A percentile compares a stretch with the other conserved stretches of the same genome.
phyloP scores from a whole-genome alignment of 2,329 filamentous ascomycete species.

The Colletotrichum lentis region DNA sequence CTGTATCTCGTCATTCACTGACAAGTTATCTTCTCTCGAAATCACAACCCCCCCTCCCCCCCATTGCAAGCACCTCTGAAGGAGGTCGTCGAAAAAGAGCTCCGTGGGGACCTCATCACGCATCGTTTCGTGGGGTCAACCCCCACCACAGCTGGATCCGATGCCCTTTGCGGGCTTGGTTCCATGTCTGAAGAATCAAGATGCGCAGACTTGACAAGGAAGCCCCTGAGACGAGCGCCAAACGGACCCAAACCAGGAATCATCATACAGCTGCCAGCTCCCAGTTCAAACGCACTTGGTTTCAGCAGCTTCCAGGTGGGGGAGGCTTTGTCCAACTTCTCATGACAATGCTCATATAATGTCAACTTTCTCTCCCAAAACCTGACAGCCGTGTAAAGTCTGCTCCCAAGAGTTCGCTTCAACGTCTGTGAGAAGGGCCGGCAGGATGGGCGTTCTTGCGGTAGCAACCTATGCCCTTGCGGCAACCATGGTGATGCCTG shows the following conservation, averaged over 20 bases:
- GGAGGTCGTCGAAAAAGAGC: background rate
- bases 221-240: slow-evolving; percentile 16
- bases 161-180: background rate
- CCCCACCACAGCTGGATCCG: background rate
- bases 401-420: no score
- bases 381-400: no score
- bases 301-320: slow-evolving; percentile 12
- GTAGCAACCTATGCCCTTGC: background rate
- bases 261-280: background rate
- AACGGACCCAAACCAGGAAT: background rate
- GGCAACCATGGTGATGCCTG: background rate
- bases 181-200: slow-evolving; percentile 11
- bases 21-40: accelerated
- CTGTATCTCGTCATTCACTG: no score
- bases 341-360: background rate
- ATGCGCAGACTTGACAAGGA: slow-evolving; percentile 30
- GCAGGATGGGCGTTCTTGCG: background rate
- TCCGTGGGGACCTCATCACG: background rate
- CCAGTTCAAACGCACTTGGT: slow-evolving; percentile 16
- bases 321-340: background rate
- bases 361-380: background rate
- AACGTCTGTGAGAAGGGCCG: no score
- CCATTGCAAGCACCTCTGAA: no score
- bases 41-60: no score
- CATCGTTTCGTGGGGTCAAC: background rate